Base-by-base conservation (phyloP, 163 green algal species). In the Prototheca wickerhamii region DNA sequence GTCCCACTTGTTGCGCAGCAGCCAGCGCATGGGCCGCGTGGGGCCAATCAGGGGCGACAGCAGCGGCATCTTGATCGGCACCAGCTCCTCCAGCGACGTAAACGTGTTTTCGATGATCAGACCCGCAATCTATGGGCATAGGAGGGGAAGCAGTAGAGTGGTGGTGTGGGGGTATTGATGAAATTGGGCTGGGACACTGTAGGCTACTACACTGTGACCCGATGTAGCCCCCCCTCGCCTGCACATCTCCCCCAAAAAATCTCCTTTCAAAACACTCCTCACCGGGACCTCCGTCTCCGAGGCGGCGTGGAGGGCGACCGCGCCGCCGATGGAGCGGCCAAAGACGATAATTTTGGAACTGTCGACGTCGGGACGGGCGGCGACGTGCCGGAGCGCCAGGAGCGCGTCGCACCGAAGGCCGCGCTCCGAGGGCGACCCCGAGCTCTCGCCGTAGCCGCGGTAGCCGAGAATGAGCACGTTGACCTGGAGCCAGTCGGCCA, bases 91-190 rank as follows among this genome's bases (percentile, higher is more conserved):
- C 17, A 97, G 84, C 3, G 73, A 86, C 1, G 84, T 91, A 77
- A 98, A 98, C 0, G 92, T 95, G 78, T 98, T 98, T 64, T 98
- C 92, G 21, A 98, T 49, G 3, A 98, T 68, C 26, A 96, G 44
- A 2, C 71, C 89, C 26, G 64, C 64, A 30, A 95, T 44, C 76
- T 92, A n/a, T n/a, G n/a, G n/a, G n/a, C n/a, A n/a, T n/a, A n/a
- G n/a, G n/a, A n/a, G n/a, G n/a, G n/a, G n/a, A n/a, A n/a, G n/a
- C n/a, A n/a, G n/a, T n/a, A n/a, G n/a, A n/a, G n/a, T n/a, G n/a
- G n/a, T n/a, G n/a, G n/a, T n/a, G n/a, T n/a, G n/a, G n/a, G n/a
- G n/a, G n/a, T n/a, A n/a, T n/a, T n/a, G n/a, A n/a, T n/a, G n/a
- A n/a, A n/a, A n/a, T n/a, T n/a, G n/a, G n/a, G n/a, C n/a, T n/a